Percentiles rank a stretch among this genome's conserved stretches.
phyloP scores from a whole-genome alignment of 1,284 basidiomycete genomes.

The Malassezia globosa region DNA sequence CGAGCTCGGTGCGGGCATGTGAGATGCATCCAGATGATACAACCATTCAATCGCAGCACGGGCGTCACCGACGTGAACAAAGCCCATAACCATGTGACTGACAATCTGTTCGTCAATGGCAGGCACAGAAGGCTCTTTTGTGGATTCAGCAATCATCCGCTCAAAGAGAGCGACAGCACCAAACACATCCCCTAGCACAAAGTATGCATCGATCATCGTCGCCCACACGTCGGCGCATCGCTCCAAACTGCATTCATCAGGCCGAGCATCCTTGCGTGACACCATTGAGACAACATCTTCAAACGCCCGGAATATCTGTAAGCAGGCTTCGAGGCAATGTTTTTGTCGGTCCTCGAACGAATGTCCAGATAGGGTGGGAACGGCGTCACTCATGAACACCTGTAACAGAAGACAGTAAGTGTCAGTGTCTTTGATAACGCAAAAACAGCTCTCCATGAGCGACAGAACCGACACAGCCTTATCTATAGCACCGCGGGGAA shows the following conservation, averaged over 20 bases:
- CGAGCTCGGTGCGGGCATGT: slow-evolving; percentile 1
- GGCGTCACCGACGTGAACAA: slow-evolving; percentile 26
- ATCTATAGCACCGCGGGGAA: slow-evolving; percentile 55
- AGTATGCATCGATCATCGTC: slow-evolving; percentile 64
- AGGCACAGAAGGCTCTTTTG: slow-evolving; percentile 47
- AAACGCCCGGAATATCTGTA: slow-evolving; percentile 60
- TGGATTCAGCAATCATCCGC: slow-evolving; percentile 54
- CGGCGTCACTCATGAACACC: slow-evolving; percentile 22
- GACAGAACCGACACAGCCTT: slow-evolving; percentile 61
- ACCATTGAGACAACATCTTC: slow-evolving; percentile 48
- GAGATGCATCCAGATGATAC: slow-evolving; percentile 17
- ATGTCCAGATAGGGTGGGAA: slow-evolving; percentile 35
- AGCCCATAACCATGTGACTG: slow-evolving; percentile 54
- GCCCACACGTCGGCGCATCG: slow-evolving; percentile 56
- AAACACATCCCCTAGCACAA: slow-evolving; percentile 57
- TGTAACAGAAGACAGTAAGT: slow-evolving; percentile 58
- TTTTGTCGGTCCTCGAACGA: slow-evolving; percentile 51
- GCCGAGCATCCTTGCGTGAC: slow-evolving; percentile 41
- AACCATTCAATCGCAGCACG: slow-evolving; percentile 31
- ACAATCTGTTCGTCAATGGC: slow-evolving; percentile 55
- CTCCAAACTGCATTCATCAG: slow-evolving; percentile 20
- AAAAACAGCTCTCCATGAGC: slow-evolving; percentile 54
- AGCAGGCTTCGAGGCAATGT: slow-evolving; percentile 56
- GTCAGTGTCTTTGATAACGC: slow-evolving; percentile 49
- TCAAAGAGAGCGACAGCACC: slow-evolving; percentile 62